phyloP scores from a whole-genome alignment of 495 filamentous ascomycete species.

The Xylaria intraflava region DNA sequence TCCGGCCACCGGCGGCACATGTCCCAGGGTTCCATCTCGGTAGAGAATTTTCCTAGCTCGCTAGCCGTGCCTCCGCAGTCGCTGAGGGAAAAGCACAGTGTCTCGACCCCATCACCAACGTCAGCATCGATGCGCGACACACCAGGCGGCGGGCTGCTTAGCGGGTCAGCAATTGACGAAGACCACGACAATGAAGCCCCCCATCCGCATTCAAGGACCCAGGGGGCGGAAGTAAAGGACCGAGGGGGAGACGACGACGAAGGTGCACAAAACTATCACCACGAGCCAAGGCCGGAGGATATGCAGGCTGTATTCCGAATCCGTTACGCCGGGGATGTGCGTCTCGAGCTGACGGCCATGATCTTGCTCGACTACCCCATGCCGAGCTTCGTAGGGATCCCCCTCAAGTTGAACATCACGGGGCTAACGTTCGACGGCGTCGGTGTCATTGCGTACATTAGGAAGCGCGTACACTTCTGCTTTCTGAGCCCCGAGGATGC shows the following conservation, averaged over 20 bases:
- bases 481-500: conserved; percentile 88
- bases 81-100: conserved; percentile 46
- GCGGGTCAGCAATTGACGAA: conserved; percentile 13
- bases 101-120: conserved; percentile 46
- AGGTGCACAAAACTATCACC: conserved; percentile 27
- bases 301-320: conserved; percentile 87
- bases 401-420: conserved; percentile 85
- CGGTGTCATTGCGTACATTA: conserved; percentile 82
- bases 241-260: conserved; percentile 23
- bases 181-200: conserved; percentile 1
- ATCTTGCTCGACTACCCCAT: conserved; percentile 96
- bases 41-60: conserved; percentile 29
- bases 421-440: conserved; percentile 92
- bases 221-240: conserved; percentile 4
- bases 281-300: conserved; percentile 55
- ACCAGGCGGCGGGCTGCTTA: conserved; percentile 7
- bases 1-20: conserved; percentile 34
- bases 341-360: conserved; percentile 82
- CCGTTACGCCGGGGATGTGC: conserved; percentile 76
- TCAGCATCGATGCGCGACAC: conserved; percentile 42
- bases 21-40: conserved; percentile 40
- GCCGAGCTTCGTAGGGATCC: conserved; percentile 91
- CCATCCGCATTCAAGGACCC: conserved; percentile 5
- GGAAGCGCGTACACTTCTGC: conserved; percentile 79
- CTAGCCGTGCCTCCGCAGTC: conserved; percentile 16